phyloP scores from a whole-genome alignment of 768 basidiomycete species.

The Daedaleopsis sinensis region DNA sequence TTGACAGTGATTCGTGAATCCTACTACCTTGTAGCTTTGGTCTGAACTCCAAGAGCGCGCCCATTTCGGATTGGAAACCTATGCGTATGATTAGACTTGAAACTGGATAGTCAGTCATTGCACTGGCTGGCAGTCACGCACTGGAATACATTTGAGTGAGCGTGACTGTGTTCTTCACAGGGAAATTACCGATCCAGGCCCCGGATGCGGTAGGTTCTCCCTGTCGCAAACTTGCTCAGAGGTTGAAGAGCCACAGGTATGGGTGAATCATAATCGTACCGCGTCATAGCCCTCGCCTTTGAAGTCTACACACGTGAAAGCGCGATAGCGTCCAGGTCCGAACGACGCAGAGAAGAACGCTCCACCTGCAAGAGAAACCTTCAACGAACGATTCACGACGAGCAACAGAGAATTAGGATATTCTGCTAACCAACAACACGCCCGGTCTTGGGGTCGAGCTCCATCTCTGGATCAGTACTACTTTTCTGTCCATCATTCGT shows the following conservation, averaged over 20 bases:
- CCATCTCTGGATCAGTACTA: slow-evolving; percentile 50
- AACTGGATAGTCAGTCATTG: neutral
- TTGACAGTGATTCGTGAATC: neutral
- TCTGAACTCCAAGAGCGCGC: slow-evolving; percentile 55
- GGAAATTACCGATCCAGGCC: slow-evolving; percentile 54
- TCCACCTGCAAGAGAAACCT: slow-evolving; percentile 31
- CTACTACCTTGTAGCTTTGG: slow-evolving; percentile 19
- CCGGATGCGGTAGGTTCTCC: slow-evolving; percentile 55
- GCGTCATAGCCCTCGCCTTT: slow-evolving; percentile 47
- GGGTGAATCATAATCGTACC: slow-evolving; percentile 2
- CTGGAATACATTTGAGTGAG: slow-evolving; percentile 53
- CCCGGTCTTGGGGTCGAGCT: slow-evolving; percentile 50
- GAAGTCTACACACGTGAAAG: slow-evolving; percentile 65
- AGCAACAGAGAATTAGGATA: slow-evolving; percentile 35
- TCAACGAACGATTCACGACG: neutral
- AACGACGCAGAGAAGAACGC: slow-evolving; percentile 57
- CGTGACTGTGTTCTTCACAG: slow-evolving; percentile 48
- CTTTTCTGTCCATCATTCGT: slow-evolving; percentile 63
- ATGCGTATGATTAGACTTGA: neutral
- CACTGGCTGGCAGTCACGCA: slow-evolving; percentile 24
- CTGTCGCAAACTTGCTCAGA: slow-evolving; percentile 19
- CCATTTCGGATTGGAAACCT: slow-evolving; percentile 54
- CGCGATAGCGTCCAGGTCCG: slow-evolving; percentile 59
- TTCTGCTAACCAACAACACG: slow-evolving; percentile 45
- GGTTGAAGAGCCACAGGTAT: neutral